A percentile compares a stretch with the other conserved stretches of the same genome.
phyloP scores from a whole-genome alignment of 805 yeast species.

The Tetrapisispora arboricola region DNA sequence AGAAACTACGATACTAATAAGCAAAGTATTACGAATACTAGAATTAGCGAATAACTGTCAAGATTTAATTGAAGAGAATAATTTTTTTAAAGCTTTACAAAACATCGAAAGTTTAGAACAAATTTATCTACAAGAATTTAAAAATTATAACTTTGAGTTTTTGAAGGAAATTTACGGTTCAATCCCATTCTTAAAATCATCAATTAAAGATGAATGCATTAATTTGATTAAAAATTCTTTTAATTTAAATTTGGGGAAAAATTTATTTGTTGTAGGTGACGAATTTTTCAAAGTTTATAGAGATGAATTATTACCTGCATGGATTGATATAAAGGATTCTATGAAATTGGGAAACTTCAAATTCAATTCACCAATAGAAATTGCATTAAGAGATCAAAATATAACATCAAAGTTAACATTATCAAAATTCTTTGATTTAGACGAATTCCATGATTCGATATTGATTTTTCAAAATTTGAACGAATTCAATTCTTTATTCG shows the following conservation, averaged over 20 bases:
- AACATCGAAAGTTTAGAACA: slow-evolving; percentile 64
- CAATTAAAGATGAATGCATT: slow-evolving; percentile 66
- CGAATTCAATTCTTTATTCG: slow-evolving; percentile 48
- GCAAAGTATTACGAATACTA: slow-evolving; percentile 66
- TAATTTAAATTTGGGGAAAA: slow-evolving; percentile 48
- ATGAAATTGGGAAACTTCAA: slow-evolving; percentile 41
- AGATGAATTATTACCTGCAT: slow-evolving; percentile 40
- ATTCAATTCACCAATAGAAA: slow-evolving; percentile 80
- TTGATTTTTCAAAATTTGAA: slow-evolving; percentile 70
- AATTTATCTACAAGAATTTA: slow-evolving; percentile 59
- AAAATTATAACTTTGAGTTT: slow-evolving; percentile 52
- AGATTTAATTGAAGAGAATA: slow-evolving; percentile 61
- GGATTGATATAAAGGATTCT: slow-evolving; percentile 52
- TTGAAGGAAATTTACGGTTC: slow-evolving; percentile 63
- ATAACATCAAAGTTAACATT: slow-evolving; percentile 32
- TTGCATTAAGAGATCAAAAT: slow-evolving; percentile 55
- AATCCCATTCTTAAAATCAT: slow-evolving; percentile 61
- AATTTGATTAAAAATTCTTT: slow-evolving; percentile 59
- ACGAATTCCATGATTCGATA: slow-evolving; percentile 73
- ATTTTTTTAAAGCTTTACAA: slow-evolving; percentile 79
- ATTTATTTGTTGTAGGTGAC: slow-evolving; percentile 37
- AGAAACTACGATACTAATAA: slow-evolving; percentile 60
- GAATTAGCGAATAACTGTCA: slow-evolving; percentile 81
- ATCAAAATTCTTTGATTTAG: slow-evolving; percentile 40
- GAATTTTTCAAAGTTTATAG: slow-evolving; percentile 43